Evolutionary conservation across 2,329 filamentous ascomycete genomes (phyloP).

Genomic region (Grosmannia clavigera): DNA sequence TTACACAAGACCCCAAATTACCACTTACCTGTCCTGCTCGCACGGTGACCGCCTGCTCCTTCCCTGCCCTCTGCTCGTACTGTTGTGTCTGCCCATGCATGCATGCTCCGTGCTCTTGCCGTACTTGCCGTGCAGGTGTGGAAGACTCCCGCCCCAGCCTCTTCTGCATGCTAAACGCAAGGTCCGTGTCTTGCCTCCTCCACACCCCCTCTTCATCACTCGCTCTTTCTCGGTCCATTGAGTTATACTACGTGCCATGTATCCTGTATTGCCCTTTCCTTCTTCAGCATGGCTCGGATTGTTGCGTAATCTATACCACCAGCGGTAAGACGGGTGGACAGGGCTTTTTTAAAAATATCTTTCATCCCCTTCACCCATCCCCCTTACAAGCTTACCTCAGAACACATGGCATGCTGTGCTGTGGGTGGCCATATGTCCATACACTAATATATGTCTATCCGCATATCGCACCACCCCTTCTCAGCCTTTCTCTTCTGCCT

Average conservation of each 20-base stretch:
- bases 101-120: not conserved
- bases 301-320: slow-evolving; percentile 1
- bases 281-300: not conserved
- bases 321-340: not conserved
- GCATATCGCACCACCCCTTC: not conserved
- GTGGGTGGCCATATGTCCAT: not conserved
- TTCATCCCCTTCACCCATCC: not conserved
- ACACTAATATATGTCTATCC: not conserved
- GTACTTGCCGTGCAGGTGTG: not conserved
- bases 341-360: not conserved
- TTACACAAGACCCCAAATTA: too few species aligned
- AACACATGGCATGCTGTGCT: not conserved
- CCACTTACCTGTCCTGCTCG: too few species aligned
- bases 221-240: not conserved
- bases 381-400: not conserved
- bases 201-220: not conserved
- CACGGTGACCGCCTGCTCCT: too few species aligned
- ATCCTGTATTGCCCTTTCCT: not conserved
- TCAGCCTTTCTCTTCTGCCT: not conserved
- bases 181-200: not conserved
- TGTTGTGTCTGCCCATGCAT: not conserved
- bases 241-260: not conserved
- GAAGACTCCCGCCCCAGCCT: not conserved
- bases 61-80: not conserved
- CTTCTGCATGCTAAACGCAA: not conserved